Conservation (phyloP, 768 basidiomycete genomes). For the Trametes gibbosa region DNA sequence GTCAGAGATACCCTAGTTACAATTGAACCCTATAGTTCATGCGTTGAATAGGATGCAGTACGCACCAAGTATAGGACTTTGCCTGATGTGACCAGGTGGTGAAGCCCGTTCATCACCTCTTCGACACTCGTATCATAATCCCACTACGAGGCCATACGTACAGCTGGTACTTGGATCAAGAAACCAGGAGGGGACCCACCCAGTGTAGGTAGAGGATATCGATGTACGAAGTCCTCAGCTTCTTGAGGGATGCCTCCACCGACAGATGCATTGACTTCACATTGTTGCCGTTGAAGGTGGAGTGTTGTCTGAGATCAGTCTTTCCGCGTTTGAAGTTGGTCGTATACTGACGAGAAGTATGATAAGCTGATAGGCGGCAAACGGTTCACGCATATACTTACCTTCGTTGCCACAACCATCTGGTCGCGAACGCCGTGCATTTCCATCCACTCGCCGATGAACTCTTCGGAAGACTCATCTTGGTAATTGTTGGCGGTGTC, state of each 20-base stretch:
- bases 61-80: constrained; percentile 40
- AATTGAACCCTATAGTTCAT: too few relatives aligned
- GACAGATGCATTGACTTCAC: neutral
- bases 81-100: constrained; percentile 47
- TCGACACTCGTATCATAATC: constrained; percentile 50
- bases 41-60: neutral
- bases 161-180: neutral
- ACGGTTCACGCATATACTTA: neutral
- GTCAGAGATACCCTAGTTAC: constrained; percentile 23
- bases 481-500: constrained; percentile 38
- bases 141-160: constrained; percentile 30
- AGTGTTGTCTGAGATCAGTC: neutral
- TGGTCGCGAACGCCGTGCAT: constrained; percentile 40
- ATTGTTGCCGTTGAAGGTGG: neutral
- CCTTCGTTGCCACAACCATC: constrained; percentile 44
- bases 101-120: constrained; percentile 53
- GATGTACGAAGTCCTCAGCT: neutral
- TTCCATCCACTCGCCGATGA: constrained; percentile 49
- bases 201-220: neutral
- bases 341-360: neutral
- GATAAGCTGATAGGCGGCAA: neutral
- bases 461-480: constrained; percentile 33
- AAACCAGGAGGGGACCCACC: neutral
- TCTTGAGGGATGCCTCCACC: neutral
- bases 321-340: neutral